A percentile compares a stretch with the other conserved stretches of the same genome.
Conservation (phyloP, 176 grass and related monocot species). For the Bromus sterilis region DNA sequence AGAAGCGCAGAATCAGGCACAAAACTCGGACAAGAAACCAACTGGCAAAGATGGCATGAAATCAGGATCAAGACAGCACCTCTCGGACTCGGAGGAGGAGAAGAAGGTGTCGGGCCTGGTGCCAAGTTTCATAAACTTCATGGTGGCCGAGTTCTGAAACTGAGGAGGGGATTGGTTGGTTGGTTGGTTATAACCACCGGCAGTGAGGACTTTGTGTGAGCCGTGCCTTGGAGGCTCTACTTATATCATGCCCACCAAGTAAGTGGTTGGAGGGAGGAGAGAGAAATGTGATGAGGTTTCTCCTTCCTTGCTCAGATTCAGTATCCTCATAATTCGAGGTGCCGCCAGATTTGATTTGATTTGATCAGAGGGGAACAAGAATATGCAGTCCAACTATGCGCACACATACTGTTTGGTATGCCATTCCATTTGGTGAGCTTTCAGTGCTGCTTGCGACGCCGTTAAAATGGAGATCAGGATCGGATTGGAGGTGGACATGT, state of each 20-base stretch:
- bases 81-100: constrained; percentile 56
- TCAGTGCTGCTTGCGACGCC: background rate
- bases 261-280: constrained; percentile 31
- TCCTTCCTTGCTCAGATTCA: constrained; percentile 6
- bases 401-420: background rate
- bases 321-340: background rate
- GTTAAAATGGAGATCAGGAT: background rate
- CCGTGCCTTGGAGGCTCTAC: constrained; percentile 33
- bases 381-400: constrained; percentile 3
- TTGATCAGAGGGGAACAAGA: too few species aligned
- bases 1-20: background rate
- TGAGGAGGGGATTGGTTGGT: background rate
- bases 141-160: constrained; percentile 41
- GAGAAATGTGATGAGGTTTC: constrained; percentile 20
- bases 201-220: too few species aligned
- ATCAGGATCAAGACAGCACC: constrained; percentile 46
- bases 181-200: constrained; percentile 19
- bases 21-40: background rate
- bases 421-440: background rate
- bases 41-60: background rate
- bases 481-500: constrained; percentile 19
- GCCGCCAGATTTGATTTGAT: background rate
- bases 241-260: constrained; percentile 41
- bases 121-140: constrained; percentile 99
- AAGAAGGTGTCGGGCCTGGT: constrained; percentile 75